These are phyloP conservation scores for Neurospora terricola DNA, from an alignment of 495 filamentous ascomycete genomes.

Conservation along the genomic window DNA sequence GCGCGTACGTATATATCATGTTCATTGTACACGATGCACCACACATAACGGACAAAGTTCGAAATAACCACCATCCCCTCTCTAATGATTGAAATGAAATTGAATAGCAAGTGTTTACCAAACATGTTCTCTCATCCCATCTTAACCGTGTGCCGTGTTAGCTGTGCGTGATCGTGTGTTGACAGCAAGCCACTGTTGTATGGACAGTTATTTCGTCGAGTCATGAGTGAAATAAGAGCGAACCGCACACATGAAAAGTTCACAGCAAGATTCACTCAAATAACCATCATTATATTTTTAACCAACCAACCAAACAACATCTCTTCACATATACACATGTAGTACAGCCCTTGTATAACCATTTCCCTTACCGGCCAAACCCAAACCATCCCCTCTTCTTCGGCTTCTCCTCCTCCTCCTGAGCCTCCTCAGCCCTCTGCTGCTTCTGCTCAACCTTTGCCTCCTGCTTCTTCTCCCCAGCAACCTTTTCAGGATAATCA, in stretches of 20 bases:
- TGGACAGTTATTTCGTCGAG: not conserved
- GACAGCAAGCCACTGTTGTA: not conserved
- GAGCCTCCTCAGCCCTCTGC: conserved; percentile 29
- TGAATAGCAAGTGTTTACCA: not conserved
- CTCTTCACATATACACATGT: not conserved
- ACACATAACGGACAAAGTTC: not conserved
- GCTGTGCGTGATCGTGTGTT: not conserved
- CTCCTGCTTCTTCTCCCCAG: conserved; percentile 13
- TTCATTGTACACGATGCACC: not conserved
- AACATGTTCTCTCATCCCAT: not conserved
- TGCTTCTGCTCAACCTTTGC: conserved; percentile 3
- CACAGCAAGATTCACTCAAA: not conserved
- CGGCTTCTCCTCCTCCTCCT: conserved; percentile 38
- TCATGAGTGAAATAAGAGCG: not conserved
- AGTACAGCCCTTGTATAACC: not conserved
- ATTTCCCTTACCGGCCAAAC: conserved; percentile 59
- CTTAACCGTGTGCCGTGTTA: too few species aligned
- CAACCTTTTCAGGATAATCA: conserved; percentile 64
- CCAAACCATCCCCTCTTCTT: conserved; percentile 81
- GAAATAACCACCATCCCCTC: not conserved
- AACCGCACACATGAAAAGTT: not conserved
- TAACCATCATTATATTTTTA: not conserved
- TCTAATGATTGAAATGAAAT: not conserved
- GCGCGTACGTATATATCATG: not conserved
- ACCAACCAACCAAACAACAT: not conserved